A percentile compares a stretch with the other conserved stretches of the same genome.
These are phyloP conservation scores for Pestalotiopsis sp. DNA, from an alignment of 2,329 filamentous ascomycete species.

Conservation along the genomic window DNA sequence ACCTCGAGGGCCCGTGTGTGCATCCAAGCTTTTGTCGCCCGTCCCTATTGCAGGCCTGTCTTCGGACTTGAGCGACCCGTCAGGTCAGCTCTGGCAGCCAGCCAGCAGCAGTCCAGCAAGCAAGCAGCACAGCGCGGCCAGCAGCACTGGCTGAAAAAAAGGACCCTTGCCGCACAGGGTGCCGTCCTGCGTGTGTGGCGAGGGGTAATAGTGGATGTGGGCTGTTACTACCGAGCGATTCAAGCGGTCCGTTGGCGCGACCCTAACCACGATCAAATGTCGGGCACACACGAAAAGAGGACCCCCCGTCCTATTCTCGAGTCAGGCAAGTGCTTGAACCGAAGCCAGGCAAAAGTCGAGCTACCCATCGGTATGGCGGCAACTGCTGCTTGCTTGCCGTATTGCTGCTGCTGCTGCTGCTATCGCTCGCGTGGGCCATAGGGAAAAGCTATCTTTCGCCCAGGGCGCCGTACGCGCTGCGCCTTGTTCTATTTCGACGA, in stretches of 20 bases:
- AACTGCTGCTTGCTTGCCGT: not conserved
- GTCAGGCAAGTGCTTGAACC: constrained; percentile 17
- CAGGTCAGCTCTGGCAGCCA: not conserved
- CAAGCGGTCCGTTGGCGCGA: constrained; percentile 18
- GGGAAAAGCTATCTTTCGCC: not conserved
- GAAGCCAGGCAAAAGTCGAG: not conserved
- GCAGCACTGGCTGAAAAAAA: constrained; percentile 2
- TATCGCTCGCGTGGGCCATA: not conserved
- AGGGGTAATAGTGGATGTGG: constrained; percentile 19
- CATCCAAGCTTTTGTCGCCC: not conserved
- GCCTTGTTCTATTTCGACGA: not conserved
- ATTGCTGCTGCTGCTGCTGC: not conserved
- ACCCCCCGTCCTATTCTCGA: constrained; percentile 13
- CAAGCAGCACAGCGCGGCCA: too few species aligned
- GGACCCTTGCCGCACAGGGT: constrained; percentile 16
- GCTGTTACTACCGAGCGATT: constrained; percentile 16
- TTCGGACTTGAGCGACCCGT: constrained; percentile 4
- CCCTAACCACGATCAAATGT: constrained; percentile 11
- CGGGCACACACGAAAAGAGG: constrained; percentile 15
- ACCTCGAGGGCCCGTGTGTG: not conserved
- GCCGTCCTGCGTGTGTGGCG: constrained; percentile 17
- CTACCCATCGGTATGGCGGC: constrained; percentile 4
- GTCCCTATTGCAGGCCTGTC: constrained; percentile 16
- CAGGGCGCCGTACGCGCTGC: not conserved
- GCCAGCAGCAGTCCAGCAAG: not conserved